phyloP scores from a whole-genome alignment of 176 grass and related monocot species.

The Oryza glaberrima region DNA sequence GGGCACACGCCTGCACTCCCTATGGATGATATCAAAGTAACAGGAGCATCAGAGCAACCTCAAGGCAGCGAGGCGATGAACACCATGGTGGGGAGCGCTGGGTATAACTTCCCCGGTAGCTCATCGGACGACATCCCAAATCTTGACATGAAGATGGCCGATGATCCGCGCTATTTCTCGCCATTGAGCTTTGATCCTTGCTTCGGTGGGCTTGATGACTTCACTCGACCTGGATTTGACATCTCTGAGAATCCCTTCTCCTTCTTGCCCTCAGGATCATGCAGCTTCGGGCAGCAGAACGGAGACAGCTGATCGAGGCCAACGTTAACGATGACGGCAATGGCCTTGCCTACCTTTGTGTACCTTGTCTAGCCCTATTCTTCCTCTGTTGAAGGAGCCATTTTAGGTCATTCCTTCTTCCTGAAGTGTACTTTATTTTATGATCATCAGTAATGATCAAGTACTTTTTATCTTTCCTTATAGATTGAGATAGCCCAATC shows the following conservation, averaged over 20 bases:
- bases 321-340: neutral
- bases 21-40: slow-evolving; percentile 63
- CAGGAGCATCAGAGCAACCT: slow-evolving; percentile 49
- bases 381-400: slow-evolving; percentile 39
- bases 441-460: slow-evolving; percentile 57
- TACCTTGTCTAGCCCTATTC: slow-evolving; percentile 34
- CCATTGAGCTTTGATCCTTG: slow-evolving; percentile 69
- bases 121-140: slow-evolving; percentile 55
- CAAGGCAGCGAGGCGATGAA: slow-evolving; percentile 46
- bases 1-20: slow-evolving; percentile 81
- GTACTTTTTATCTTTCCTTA: slow-evolving; percentile 31
- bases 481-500: slow-evolving; percentile 37
- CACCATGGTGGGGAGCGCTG: slow-evolving; percentile 40
- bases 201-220: slow-evolving; percentile 75
- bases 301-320: slow-evolving; percentile 51
- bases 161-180: slow-evolving; percentile 64
- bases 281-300: slow-evolving; percentile 51
- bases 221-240: slow-evolving; percentile 61
- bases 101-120: slow-evolving; percentile 43
- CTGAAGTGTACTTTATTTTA: slow-evolving; percentile 45
- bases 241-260: slow-evolving; percentile 67
- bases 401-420: slow-evolving; percentile 49
- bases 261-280: slow-evolving; percentile 55
- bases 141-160: slow-evolving; percentile 64
- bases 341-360: slow-evolving; percentile 3